Conservation (phyloP, 2,329 filamentous ascomycete genomes). For the Trichoderma sp. region DNA sequence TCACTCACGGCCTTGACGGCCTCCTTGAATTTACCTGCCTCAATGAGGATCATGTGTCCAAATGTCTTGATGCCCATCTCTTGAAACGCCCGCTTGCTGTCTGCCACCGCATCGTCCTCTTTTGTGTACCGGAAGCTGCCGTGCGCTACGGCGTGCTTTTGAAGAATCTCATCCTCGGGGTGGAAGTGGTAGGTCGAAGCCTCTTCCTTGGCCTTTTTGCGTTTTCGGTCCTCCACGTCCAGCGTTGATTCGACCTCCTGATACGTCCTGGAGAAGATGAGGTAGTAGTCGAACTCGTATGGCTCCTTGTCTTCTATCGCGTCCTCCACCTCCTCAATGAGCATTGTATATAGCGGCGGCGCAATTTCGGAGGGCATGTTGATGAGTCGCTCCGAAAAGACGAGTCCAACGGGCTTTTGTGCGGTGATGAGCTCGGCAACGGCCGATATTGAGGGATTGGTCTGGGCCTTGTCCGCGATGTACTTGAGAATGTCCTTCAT, state of each 20-base stretch:
- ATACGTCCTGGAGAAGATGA: slow-evolving; percentile 91
- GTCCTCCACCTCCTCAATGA: slow-evolving; percentile 84
- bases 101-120: slow-evolving; percentile 74
- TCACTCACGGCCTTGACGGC: slow-evolving; percentile 74
- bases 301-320: slow-evolving; percentile 88
- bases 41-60: slow-evolving; percentile 83
- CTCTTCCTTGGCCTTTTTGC: slow-evolving; percentile 63
- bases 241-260: slow-evolving; percentile 79
- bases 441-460: slow-evolving; percentile 53
- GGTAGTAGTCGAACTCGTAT: slow-evolving; percentile 89
- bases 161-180: slow-evolving; percentile 86
- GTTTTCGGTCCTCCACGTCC: slow-evolving; percentile 57
- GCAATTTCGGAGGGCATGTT: slow-evolving; percentile 94
- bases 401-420: slow-evolving; percentile 68
- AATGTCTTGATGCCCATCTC: slow-evolving; percentile 83
- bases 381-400: slow-evolving; percentile 90
- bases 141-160: slow-evolving; percentile 67
- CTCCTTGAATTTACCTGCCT: slow-evolving; percentile 69
- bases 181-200: slow-evolving; percentile 83
- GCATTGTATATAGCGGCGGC: slow-evolving; percentile 92
- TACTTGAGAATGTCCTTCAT: slow-evolving; percentile 71
- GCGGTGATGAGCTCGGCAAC: slow-evolving; percentile 55
- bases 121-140: slow-evolving; percentile 76
- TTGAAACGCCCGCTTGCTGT: slow-evolving; percentile 92
- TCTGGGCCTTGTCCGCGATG: slow-evolving; percentile 55